Base-by-base conservation (phyloP, 176 grass and related monocot genomes). In the Neostapfia colusana region DNA sequence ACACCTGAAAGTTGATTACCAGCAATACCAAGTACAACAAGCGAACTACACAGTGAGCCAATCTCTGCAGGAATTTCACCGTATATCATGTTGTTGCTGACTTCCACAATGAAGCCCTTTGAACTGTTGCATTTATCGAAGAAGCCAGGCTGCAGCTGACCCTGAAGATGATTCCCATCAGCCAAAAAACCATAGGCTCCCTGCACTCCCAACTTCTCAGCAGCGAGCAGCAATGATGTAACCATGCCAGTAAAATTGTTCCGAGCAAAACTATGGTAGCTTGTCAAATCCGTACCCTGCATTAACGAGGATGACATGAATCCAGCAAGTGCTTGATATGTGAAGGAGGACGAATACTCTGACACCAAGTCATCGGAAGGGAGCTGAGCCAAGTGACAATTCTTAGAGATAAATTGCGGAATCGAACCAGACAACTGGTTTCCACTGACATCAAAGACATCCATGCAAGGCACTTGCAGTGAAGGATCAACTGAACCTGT, bases 361-460 rank as follows among this genome's bases (percentile, higher is more conserved):
- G 84, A 88, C 28, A 73, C 71, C 14, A 89, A 70, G 26, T 87
- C 82, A 85, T 92, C 95, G 24, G 69, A 48, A 51, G 54, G 76
- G 8, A 86, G 42, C 37, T 80, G 62, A 60, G 80, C 74, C 67
- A 74, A 82, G 82, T 73, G 26, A 69, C 91, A 99, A 8, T n/a
- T 80, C 82, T 69, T 79, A 23, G 80, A 50, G 50, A 38, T 64
- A 55, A 95, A 99, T 65, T 68, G 82, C 23, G 82, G 84, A 53
- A 99, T 88, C 0, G 80, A 59, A 18, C 87, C 91, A 74, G 87
- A 92, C 12, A 99, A 63, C 20, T 84, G 77, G 80, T 99, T 99
- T 46, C 89, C 91, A 82, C 83, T 95, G 66, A 92, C 79, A 95
- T 95, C 95, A 82, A 95, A 95, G 15, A 92, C 77, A 82, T 99